These are phyloP conservation scores for Trichoderma gamsii DNA, from an alignment of 495 filamentous ascomycete species.

Conservation along the genomic window DNA sequence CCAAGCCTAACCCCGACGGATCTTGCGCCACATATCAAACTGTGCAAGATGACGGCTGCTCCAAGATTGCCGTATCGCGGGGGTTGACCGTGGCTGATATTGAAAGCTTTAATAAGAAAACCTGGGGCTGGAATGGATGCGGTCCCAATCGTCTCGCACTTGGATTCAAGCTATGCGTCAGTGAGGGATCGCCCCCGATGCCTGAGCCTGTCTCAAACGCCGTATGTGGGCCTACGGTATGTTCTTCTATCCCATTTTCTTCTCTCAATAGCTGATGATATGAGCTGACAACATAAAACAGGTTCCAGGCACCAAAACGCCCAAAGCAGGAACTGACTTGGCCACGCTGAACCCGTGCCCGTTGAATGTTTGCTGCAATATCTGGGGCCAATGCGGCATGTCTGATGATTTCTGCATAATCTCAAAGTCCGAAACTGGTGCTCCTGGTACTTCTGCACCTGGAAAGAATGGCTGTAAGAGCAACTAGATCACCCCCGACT, in stretches of 20 bases:
- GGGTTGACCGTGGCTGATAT: slow-evolving; percentile 32
- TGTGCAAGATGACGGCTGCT: slow-evolving; percentile 30
- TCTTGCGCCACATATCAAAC: too few species aligned
- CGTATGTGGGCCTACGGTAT: slow-evolving; percentile 37
- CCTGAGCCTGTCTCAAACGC: slow-evolving; percentile 33
- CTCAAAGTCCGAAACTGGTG: slow-evolving; percentile 24
- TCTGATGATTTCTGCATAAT: slow-evolving; percentile 41
- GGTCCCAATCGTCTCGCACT: slow-evolving; percentile 23
- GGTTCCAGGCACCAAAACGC: slow-evolving; percentile 29
- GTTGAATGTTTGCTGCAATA: slow-evolving; percentile 33
- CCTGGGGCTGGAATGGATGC: slow-evolving; percentile 49
- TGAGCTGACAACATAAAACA: slow-evolving; percentile 12
- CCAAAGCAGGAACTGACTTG: slow-evolving; percentile 18
- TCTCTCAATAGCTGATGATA: too few species aligned
- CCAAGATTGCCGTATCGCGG: slow-evolving; percentile 24
- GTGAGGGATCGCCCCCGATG: slow-evolving; percentile 40
- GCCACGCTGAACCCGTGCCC: slow-evolving; percentile 32
- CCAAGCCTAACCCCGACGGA: too few species aligned
- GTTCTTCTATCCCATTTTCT: too few species aligned
- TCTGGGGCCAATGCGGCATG: slow-evolving; percentile 44
- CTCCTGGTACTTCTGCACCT: slow-evolving; percentile 32
- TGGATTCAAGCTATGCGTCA: slow-evolving; percentile 40
- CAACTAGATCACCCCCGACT: too few species aligned
- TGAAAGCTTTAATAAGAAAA: slow-evolving; percentile 36
- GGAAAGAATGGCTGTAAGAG: slow-evolving; percentile 31